Evolutionary conservation across 352 stramenopile genomes (phyloP).

Genomic region (Pythium dissimile): DNA sequence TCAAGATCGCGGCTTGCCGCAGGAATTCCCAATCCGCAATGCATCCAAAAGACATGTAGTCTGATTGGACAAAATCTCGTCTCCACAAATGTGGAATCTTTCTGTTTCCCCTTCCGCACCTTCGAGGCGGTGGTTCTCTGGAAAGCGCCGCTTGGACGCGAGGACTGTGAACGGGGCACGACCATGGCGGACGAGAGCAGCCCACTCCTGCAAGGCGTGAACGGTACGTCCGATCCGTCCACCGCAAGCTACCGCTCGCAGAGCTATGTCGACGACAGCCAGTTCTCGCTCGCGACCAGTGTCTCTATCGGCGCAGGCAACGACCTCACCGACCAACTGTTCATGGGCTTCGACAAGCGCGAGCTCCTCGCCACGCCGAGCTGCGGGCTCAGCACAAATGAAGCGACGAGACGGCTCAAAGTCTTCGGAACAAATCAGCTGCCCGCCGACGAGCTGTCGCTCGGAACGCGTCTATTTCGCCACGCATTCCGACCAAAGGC

Average conservation of each 20-base stretch:
- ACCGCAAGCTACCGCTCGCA: conserved; percentile 4
- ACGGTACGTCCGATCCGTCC: neutral
- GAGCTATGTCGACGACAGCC: neutral
- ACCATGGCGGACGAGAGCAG: conserved; percentile 45
- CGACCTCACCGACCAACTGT: conserved; percentile 45
- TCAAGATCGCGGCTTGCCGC: no score
- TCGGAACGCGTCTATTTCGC: conserved; percentile 54
- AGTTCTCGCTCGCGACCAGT: conserved; percentile 1
- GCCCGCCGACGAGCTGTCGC: conserved; percentile 37
- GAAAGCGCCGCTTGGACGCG: neutral
- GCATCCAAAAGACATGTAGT: no score
- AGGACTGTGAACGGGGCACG: neutral
- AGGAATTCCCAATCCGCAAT: no score
- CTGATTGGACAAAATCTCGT: no score
- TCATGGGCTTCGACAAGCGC: conserved; percentile 80
- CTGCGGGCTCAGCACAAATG: conserved; percentile 73
- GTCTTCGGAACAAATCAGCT: conserved; percentile 90
- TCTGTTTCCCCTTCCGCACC: no score
- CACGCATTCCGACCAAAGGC: conserved; percentile 86
- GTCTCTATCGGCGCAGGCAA: conserved; percentile 2
- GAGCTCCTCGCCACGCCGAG: conserved; percentile 63
- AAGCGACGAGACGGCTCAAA: conserved; percentile 74
- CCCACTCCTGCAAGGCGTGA: conserved; percentile 44
- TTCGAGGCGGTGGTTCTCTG: no score
- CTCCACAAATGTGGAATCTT: no score